Conservation (phyloP, 2,329 filamentous ascomycete genomes). For the Fusarium compactum region DNA sequence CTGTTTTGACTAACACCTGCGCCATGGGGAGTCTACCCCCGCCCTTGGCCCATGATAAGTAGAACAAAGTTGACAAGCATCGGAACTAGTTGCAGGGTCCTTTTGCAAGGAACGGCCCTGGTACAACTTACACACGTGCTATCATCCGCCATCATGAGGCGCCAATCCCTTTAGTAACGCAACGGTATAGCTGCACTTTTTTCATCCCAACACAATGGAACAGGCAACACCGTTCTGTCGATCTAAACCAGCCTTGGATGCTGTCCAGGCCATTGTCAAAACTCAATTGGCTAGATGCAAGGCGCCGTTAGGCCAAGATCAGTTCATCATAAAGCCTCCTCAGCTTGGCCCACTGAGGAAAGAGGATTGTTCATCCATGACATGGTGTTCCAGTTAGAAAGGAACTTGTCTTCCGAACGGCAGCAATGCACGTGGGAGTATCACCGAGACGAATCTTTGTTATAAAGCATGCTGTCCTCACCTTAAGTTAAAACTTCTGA, state of each 20-base stretch:
- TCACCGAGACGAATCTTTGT: slow-evolving; percentile 5
- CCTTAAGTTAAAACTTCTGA: slow-evolving; percentile 12
- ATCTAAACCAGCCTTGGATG: slow-evolving; percentile 36
- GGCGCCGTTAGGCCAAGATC: slow-evolving; percentile 33
- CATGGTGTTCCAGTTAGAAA: slow-evolving; percentile 25
- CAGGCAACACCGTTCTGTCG: slow-evolving; percentile 31
- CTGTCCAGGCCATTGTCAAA: slow-evolving; percentile 22
- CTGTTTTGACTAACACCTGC: slow-evolving; percentile 30
- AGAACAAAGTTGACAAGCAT: slow-evolving; percentile 28
- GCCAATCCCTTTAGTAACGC: slow-evolving; percentile 26
- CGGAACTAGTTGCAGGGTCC: slow-evolving; percentile 20
- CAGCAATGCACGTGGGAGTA: slow-evolving; percentile 39
- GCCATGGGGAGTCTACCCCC: slow-evolving; percentile 8
- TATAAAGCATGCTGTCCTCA: slow-evolving; percentile 43
- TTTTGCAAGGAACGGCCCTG: slow-evolving; percentile 26
- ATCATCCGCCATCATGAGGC: slow-evolving; percentile 39
- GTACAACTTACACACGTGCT: slow-evolving; percentile 42
- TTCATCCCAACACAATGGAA: slow-evolving; percentile 39
- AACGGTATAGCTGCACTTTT: slow-evolving; percentile 28
- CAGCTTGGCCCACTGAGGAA: slow-evolving; percentile 44
- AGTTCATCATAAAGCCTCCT: slow-evolving; percentile 29
- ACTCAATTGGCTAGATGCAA: slow-evolving; percentile 35
- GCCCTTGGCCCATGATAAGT: slow-evolving; percentile 2
- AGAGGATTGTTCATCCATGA: slow-evolving; percentile 29
- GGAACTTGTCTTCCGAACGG: slow-evolving; percentile 34